phyloP scores from a whole-genome alignment of 2,329 filamentous ascomycete genomes.

The Bertia moriformis region DNA sequence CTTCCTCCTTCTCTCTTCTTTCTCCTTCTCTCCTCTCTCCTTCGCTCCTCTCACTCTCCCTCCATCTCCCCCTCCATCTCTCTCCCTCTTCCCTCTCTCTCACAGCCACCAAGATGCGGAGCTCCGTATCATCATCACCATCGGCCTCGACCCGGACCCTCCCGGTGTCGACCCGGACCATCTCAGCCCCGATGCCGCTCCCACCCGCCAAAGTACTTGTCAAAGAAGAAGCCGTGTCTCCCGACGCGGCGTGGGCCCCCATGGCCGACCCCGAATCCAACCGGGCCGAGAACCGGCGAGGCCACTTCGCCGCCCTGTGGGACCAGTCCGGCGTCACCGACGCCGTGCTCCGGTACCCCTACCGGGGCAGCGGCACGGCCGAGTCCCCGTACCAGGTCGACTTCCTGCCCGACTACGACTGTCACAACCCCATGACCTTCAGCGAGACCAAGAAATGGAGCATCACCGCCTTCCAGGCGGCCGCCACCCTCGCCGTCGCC shows the following conservation, averaged over 20 bases:
- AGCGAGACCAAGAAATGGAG: neutral
- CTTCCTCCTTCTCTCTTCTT: conserved; percentile 2
- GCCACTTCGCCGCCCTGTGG: no score
- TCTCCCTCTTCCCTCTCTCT: conserved; percentile 2
- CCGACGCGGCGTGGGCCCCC: no score
- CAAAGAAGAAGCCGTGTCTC: no score
- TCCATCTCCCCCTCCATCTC: conserved; percentile 4
- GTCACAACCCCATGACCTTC: neutral
- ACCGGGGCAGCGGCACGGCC: conserved; percentile 45
- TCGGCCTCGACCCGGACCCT: no score
- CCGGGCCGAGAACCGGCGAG: no score
- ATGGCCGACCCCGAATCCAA: no score
- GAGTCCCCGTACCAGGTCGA: conserved; percentile 55
- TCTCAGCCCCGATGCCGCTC: no score
- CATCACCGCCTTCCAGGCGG: neutral
- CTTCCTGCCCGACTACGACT: no score
- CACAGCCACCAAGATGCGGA: no score
- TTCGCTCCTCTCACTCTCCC: conserved; percentile 1
- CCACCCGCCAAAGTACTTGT: no score
- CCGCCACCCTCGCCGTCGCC: neutral
- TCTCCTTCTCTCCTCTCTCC: conserved; percentile 2
- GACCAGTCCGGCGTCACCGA: conserved; percentile 43
- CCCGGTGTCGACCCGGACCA: no score
- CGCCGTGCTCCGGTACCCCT: conserved; percentile 37
- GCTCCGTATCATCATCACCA: no score